Percentiles rank a stretch among this genome's conserved stretches.
Evolutionary conservation across 2,329 filamentous ascomycete species (phyloP).

Genomic region (Aspergillus niger): DNA sequence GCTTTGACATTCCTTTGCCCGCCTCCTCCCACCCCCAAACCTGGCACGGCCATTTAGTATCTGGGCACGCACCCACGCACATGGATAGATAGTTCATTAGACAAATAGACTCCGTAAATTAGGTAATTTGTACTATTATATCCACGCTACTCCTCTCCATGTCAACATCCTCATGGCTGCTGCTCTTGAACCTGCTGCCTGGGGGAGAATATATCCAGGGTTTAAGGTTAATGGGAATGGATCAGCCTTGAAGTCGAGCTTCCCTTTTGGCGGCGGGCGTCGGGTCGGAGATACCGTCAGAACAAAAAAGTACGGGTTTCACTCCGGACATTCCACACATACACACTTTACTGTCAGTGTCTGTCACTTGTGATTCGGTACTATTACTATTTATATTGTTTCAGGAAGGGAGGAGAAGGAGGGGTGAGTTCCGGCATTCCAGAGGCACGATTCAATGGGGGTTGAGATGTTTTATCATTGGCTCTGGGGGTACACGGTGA

Average conservation of each 20-base stretch:
- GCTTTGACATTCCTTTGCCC: neutral
- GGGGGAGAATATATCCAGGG: neutral
- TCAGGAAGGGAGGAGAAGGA: neutral
- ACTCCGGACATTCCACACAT: neutral
- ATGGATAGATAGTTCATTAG: too few relatives aligned
- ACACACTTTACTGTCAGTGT: neutral
- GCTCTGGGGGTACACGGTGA: neutral
- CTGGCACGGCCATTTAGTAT: too few relatives aligned
- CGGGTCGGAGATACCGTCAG: neutral
- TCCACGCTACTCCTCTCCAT: neutral
- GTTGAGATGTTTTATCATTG: neutral
- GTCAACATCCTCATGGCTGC: neutral
- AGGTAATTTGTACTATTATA: neutral
- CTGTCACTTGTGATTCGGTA: neutral
- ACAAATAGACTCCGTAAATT: too few relatives aligned
- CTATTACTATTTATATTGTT: neutral
- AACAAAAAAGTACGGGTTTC: neutral
- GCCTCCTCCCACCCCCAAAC: too few relatives aligned
- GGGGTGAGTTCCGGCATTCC: neutral
- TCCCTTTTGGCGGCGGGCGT: neutral
- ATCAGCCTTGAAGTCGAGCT: neutral
- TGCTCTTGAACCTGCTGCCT: neutral
- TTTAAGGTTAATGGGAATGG: constrained; percentile 1
- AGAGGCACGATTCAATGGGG: neutral
- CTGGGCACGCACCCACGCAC: too few relatives aligned